phyloP scores from a whole-genome alignment of 495 filamentous ascomycete species.

The Evansstolkia leycettana region DNA sequence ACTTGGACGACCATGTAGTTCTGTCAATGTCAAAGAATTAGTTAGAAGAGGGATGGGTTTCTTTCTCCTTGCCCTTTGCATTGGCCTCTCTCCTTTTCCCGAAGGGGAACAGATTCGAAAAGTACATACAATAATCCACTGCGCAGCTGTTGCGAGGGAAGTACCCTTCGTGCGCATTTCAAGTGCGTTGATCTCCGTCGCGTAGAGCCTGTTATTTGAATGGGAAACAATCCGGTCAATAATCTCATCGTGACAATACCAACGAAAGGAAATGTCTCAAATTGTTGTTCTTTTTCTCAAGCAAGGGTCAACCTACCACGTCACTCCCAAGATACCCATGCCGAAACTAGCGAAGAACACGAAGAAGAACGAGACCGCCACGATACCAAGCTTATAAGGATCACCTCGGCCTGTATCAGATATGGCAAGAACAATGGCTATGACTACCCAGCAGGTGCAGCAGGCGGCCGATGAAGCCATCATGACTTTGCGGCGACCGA shows the following conservation, averaged over 20 bases:
- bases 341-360: conserved; percentile 24
- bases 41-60: no score
- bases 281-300: no score
- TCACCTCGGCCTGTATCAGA: conserved; percentile 19
- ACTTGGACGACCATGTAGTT: conserved; percentile 49
- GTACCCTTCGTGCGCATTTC: conserved; percentile 19
- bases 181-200: conserved; percentile 25
- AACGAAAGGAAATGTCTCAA: no score
- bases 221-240: no score
- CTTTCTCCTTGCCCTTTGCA: no score
- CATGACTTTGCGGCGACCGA: conserved; percentile 41
- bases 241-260: no score
- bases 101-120: no score
- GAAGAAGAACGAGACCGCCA: conserved; percentile 21
- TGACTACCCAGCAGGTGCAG: conserved; percentile 38
- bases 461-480: conserved; percentile 36
- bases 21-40: no score
- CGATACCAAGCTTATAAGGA: conserved; percentile 18
- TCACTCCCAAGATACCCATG: conserved; percentile 19
- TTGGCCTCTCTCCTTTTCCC: no score
- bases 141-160: conserved; percentile 18
- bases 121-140: no score
- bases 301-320: no score
- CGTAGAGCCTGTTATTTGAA: no score
- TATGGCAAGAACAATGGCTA: conserved; percentile 40